Conservation (phyloP, 2,329 filamentous ascomycete genomes). For the Colletotrichum sp. region DNA sequence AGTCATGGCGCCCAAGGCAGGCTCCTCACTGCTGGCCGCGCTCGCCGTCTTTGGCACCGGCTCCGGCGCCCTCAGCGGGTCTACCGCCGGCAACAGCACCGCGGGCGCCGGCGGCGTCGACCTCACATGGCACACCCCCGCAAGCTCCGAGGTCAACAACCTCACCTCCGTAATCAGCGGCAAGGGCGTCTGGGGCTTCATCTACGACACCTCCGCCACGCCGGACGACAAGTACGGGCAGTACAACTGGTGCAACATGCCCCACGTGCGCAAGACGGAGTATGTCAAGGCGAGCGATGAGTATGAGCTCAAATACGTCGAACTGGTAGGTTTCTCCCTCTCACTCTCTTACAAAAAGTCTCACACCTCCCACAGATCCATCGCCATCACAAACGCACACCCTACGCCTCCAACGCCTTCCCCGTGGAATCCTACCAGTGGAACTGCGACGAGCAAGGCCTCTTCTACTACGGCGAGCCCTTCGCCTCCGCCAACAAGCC, state of each 20-base stretch:
- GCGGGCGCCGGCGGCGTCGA: conserved; percentile 32
- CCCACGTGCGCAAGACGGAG: conserved; percentile 72
- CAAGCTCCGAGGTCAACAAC: conserved; percentile 62
- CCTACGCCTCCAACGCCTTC: conserved; percentile 79
- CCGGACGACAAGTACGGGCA: conserved; percentile 61
- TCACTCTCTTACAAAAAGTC: background rate
- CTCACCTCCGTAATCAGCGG: conserved; percentile 61
- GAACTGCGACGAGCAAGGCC: conserved; percentile 72
- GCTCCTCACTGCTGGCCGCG: conserved; percentile 12
- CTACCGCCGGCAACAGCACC: background rate
- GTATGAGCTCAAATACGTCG: conserved; percentile 76
- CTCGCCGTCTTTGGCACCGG: conserved; percentile 3
- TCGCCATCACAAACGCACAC: conserved; percentile 84
- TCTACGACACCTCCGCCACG: conserved; percentile 70
- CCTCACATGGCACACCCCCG: conserved; percentile 63
- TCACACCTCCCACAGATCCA: conserved; percentile 60
- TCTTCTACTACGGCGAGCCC: conserved; percentile 73
- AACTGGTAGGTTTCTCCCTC: conserved; percentile 61
- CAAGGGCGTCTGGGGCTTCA: conserved; percentile 73
- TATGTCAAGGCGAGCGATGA: conserved; percentile 60
- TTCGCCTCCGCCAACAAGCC: conserved; percentile 49
- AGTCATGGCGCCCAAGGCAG: conserved; percentile 15
- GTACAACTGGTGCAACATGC: conserved; percentile 91
- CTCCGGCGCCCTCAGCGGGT: background rate
- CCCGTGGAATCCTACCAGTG: conserved; percentile 75